phyloP scores from a whole-genome alignment of 2,329 filamentous ascomycete genomes.

The Paraphoma chrysanthemicola region DNA sequence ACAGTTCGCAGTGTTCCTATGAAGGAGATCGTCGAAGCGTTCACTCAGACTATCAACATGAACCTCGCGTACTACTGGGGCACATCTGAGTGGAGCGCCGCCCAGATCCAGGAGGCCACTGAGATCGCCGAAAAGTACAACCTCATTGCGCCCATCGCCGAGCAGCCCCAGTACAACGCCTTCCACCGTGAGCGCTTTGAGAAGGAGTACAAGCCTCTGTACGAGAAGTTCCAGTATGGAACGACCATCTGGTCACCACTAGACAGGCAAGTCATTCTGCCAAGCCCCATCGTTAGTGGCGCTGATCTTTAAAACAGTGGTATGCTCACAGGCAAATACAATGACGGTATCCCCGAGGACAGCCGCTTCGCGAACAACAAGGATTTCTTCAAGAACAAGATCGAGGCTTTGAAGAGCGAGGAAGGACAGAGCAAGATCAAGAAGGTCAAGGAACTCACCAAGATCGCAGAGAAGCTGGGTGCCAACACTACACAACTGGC shows the following conservation, averaged over 20 bases:
- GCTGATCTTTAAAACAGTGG: slow-evolving; percentile 49
- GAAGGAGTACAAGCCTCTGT: slow-evolving; percentile 66
- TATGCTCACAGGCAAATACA: slow-evolving; percentile 69
- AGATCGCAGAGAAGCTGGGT: slow-evolving; percentile 58
- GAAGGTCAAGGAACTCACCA: slow-evolving; percentile 63
- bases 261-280: slow-evolving; percentile 17
- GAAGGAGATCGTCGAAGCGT: slow-evolving; percentile 67
- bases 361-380: slow-evolving; percentile 67
- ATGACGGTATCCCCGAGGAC: slow-evolving; percentile 66
- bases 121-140: slow-evolving; percentile 69
- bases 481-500: slow-evolving; percentile 59
- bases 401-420: slow-evolving; percentile 58
- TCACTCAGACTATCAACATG: slow-evolving; percentile 59
- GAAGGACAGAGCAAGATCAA: slow-evolving; percentile 62
- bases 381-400: slow-evolving; percentile 63
- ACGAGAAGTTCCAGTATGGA: slow-evolving; percentile 63
- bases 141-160: slow-evolving; percentile 63
- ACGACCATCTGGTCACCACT: slow-evolving; percentile 63
- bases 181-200: slow-evolving; percentile 69
- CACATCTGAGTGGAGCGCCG: slow-evolving; percentile 66
- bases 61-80: slow-evolving; percentile 63
- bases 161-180: slow-evolving; percentile 67
- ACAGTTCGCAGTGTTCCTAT: slow-evolving; percentile 58
- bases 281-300: too few species aligned
- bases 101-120: slow-evolving; percentile 65